Evolutionary conservation across 2,329 filamentous ascomycete genomes (phyloP).

Genomic region (Aspergillus sergii): DNA sequence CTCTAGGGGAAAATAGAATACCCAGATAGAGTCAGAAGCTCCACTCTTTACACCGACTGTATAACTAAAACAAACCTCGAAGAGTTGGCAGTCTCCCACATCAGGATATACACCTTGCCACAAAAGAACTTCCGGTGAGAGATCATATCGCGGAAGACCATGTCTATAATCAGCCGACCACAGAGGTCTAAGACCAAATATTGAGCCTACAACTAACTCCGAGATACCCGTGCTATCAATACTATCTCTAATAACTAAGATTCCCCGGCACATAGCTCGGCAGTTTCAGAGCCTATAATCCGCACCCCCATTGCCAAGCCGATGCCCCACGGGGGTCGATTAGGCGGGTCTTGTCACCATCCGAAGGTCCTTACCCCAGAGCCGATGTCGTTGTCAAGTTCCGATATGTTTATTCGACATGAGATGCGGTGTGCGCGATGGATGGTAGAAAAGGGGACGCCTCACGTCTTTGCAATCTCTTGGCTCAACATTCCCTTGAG

Average conservation of each 20-base stretch:
- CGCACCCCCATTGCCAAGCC: slow-evolving; percentile 3
- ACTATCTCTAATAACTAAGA: neutral
- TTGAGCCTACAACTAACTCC: neutral
- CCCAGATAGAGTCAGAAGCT: neutral
- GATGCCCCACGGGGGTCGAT: slow-evolving; percentile 16
- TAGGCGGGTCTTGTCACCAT: slow-evolving; percentile 7
- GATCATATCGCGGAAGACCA: neutral
- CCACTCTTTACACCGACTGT: neutral
- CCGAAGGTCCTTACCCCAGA: slow-evolving; percentile 19
- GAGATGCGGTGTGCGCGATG: neutral
- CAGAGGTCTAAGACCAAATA: neutral
- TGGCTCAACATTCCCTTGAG: neutral
- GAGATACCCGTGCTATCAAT: neutral
- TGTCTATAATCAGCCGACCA: neutral
- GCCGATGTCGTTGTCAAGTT: slow-evolving; percentile 14
- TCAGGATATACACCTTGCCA: neutral
- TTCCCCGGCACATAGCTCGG: neutral
- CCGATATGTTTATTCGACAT: slow-evolving; percentile 6
- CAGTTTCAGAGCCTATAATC: slow-evolving; percentile 5
- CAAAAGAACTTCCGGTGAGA: neutral
- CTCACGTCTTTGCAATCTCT: neutral
- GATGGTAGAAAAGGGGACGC: neutral
- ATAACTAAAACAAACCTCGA: neutral
- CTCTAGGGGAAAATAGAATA: neutral
- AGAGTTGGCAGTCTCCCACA: neutral